Conservation (phyloP, 345 rosid species). For the Moricandia arvensis region DNA sequence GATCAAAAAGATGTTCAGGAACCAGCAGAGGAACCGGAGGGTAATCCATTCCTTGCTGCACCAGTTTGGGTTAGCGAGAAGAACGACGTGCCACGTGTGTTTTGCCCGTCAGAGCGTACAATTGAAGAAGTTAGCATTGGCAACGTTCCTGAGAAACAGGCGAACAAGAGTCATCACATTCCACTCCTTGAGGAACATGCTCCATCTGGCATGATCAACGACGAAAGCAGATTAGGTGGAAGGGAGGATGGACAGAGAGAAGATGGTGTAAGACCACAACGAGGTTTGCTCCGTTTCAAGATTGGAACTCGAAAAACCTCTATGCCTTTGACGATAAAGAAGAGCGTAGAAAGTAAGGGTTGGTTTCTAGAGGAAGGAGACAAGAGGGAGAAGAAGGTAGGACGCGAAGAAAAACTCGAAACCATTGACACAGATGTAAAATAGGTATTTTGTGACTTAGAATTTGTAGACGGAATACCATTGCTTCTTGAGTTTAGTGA, state of each 20-base stretch:
- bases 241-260: constrained; percentile 36
- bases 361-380: constrained; percentile 54
- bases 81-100: constrained; percentile 49
- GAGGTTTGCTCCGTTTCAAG: constrained; percentile 63
- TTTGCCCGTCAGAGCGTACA: constrained; percentile 47
- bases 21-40: constrained; percentile 38
- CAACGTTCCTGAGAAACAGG: constrained; percentile 37
- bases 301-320: constrained; percentile 48
- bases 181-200: constrained; percentile 50
- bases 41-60: constrained; percentile 71
- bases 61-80: constrained; percentile 68
- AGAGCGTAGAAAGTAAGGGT: constrained; percentile 37
- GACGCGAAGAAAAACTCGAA: constrained; percentile 45
- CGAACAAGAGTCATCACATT: constrained; percentile 34
- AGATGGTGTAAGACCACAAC: constrained; percentile 40
- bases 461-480: constrained; percentile 47
- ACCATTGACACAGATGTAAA: constrained; percentile 60
- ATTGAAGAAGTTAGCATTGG: constrained; percentile 38
- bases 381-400: constrained; percentile 42
- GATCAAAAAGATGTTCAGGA: constrained; percentile 39
- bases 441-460: constrained; percentile 46
- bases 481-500: constrained; percentile 41
- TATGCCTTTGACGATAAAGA: constrained; percentile 24
- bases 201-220: constrained; percentile 47
- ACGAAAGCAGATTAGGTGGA: constrained; percentile 44